phyloP scores from a whole-genome alignment of 2,329 filamentous ascomycete genomes.

The Talaromyces rugulosus region DNA sequence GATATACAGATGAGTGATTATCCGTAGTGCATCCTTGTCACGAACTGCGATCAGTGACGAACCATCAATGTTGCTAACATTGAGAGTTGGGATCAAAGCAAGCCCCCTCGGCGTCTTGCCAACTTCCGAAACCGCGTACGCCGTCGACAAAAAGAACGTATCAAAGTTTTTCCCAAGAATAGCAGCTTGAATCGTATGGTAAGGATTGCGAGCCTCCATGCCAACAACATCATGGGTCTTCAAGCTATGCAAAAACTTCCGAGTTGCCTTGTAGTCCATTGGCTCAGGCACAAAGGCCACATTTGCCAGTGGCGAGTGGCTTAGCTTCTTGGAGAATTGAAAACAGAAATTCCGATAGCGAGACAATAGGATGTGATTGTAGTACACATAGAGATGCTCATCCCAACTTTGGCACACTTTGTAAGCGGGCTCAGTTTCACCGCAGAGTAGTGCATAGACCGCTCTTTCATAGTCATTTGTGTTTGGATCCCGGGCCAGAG shows the following conservation, averaged over 20 bases:
- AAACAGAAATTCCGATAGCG: constrained; percentile 69
- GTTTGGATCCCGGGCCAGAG: constrained; percentile 57
- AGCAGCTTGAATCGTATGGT: constrained; percentile 40
- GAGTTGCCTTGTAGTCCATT: constrained; percentile 34
- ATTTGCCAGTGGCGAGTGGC: constrained; percentile 53
- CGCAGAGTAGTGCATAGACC: constrained; percentile 85
- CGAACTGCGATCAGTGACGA: constrained; percentile 34
- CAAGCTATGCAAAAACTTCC: constrained; percentile 34
- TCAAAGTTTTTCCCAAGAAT: constrained; percentile 41
- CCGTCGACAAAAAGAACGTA: constrained; percentile 37
- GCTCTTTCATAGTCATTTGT: constrained; percentile 77
- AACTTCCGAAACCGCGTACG: constrained; percentile 37
- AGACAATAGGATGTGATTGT: constrained; percentile 76
- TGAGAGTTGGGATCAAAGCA: constrained; percentile 31
- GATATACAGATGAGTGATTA: constrained; percentile 64
- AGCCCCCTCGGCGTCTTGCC: constrained; percentile 23
- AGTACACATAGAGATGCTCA: constrained; percentile 80
- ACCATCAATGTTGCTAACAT: constrained; percentile 54
- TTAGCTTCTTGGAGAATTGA: constrained; percentile 39
- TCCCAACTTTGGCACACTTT: constrained; percentile 76
- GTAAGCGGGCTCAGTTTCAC: constrained; percentile 73
- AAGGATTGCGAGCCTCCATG: constrained; percentile 39
- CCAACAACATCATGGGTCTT: constrained; percentile 32
- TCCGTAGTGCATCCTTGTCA: constrained; percentile 59
- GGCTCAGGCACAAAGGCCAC: constrained; percentile 57